Conservation (phyloP, 306 rosid genomes). For the Astragalus membranaceus region DNA sequence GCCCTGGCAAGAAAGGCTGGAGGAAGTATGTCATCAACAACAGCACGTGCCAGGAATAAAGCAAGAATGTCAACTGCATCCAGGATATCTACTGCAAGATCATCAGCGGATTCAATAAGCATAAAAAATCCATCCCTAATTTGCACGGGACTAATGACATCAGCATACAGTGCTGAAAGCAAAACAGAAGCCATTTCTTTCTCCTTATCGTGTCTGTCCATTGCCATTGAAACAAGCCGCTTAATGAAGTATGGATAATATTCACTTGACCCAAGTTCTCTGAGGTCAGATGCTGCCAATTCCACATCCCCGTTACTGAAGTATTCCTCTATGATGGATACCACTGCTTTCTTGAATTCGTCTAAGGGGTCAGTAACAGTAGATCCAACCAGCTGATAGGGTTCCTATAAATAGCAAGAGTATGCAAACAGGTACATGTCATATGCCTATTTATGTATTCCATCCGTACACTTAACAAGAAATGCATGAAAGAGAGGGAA, state of each 20-base stretch:
- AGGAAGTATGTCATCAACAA: conserved; percentile 95
- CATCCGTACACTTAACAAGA: background rate
- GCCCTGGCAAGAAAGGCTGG: conserved; percentile 90
- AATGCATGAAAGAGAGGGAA: background rate
- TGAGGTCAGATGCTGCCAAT: conserved; percentile 79
- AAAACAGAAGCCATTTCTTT: conserved; percentile 98
- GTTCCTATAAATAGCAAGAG: conserved; percentile 56
- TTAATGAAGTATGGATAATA: conserved; percentile 87
- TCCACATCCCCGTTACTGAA: conserved; percentile 84
- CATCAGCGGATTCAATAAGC: conserved; percentile 94
- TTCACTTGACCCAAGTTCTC: conserved; percentile 82
- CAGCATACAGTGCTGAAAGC: conserved; percentile 90
- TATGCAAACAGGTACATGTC: background rate
- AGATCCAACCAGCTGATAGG: conserved; percentile 84
- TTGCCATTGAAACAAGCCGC: conserved; percentile 88
- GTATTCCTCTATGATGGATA: conserved; percentile 77
- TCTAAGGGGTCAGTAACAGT: conserved; percentile 81
- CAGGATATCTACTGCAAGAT: conserved; percentile 88
- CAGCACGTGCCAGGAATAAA: conserved; percentile 93
- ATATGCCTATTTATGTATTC: conserved; percentile 5
- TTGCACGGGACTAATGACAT: conserved; percentile 85
- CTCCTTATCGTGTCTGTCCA: conserved; percentile 98
- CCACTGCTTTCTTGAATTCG: conserved; percentile 87
- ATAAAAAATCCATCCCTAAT: conserved; percentile 91
- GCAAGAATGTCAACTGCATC: conserved; percentile 95